Conservation (phyloP, 352 stramenopile species). For the Phytophthora foliorum region DNA sequence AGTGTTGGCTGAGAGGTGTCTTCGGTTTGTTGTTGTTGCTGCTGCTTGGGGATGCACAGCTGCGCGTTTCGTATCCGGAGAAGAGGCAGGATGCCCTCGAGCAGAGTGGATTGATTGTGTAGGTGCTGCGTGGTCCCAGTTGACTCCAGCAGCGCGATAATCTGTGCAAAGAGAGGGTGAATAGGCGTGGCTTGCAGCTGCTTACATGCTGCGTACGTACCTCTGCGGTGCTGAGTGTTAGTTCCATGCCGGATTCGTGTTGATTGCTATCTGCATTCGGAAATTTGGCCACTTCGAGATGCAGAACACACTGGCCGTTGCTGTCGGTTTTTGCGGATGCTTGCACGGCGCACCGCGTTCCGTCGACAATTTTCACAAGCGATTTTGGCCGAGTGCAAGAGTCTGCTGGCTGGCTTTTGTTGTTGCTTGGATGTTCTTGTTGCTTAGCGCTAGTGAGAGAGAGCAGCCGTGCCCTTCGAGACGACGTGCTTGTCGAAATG, state of each 20-base stretch:
- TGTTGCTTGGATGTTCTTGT: slow-evolving; percentile 9
- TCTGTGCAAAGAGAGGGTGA: slow-evolving; percentile 14
- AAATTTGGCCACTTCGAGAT: slow-evolving; percentile 24
- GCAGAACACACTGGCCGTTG: slow-evolving; percentile 29
- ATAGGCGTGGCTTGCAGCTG: background rate
- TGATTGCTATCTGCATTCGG: slow-evolving; percentile 17
- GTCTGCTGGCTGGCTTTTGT: slow-evolving; percentile 2
- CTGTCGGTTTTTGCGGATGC: slow-evolving; percentile 14
- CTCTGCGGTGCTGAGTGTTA: slow-evolving; percentile 35
- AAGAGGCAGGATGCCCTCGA: slow-evolving; percentile 29
- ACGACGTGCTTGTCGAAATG: slow-evolving; percentile 26
- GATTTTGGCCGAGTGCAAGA: background rate
- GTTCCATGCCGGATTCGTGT: slow-evolving; percentile 24
- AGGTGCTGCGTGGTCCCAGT: slow-evolving; percentile 25
- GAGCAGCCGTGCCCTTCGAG: slow-evolving; percentile 25
- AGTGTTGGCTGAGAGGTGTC: background rate
- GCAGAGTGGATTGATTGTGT: slow-evolving; percentile 32
- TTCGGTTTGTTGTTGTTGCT: slow-evolving; percentile 15
- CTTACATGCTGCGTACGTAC: slow-evolving; percentile 13
- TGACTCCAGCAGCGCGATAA: slow-evolving; percentile 27
- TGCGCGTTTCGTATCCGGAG: slow-evolving; percentile 31
- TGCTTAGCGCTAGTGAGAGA: slow-evolving; percentile 14
- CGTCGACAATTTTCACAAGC: slow-evolving; percentile 24
- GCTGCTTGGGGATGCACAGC: slow-evolving; percentile 15
- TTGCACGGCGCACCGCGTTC: slow-evolving; percentile 26